A percentile compares a stretch with the other conserved stretches of the same genome.
Evolutionary conservation across 768 basidiomycete species (phyloP).

Genomic region (Trametes gibbosa): DNA sequence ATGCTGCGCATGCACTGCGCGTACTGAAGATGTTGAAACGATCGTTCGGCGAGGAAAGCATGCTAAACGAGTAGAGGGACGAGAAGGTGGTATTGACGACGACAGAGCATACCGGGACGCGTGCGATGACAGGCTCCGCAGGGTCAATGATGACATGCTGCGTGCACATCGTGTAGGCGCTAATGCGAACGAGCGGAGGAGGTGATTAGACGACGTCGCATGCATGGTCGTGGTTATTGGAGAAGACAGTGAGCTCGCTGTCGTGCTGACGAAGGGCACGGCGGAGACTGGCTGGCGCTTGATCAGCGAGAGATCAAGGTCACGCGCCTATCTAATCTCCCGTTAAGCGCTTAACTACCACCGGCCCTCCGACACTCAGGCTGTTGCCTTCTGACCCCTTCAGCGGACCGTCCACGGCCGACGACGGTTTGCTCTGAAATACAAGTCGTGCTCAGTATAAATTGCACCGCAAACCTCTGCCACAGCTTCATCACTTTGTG

Average conservation of each 20-base stretch:
- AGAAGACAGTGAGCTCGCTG: not conserved
- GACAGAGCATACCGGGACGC: not conserved
- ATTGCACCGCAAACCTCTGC: not conserved
- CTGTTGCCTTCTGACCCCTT: not conserved
- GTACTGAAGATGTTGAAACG: constrained; percentile 1
- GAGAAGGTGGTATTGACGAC: not conserved
- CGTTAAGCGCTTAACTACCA: too few relatives aligned
- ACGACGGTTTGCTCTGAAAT: not conserved
- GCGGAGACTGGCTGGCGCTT: not conserved
- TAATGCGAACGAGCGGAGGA: constrained; percentile 1
- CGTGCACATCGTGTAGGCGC: constrained; percentile 5
- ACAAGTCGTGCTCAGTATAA: not conserved
- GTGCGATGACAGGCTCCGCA: not conserved
- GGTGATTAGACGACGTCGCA: not conserved
- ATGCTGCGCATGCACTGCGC: constrained; percentile 40
- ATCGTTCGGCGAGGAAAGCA: constrained; percentile 8
- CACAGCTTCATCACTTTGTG: not conserved
- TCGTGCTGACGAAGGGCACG: constrained; percentile 5
- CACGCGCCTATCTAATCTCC: constrained; percentile 10
- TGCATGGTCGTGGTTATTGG: constrained; percentile 10
- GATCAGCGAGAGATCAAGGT: not conserved
- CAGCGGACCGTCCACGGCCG: constrained; percentile 3
- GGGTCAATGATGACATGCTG: not conserved
- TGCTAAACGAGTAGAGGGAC: not conserved
- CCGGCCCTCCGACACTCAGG: too few relatives aligned